Base-by-base conservation (phyloP, 129 eudicot species). In the Glebionis coronaria region DNA sequence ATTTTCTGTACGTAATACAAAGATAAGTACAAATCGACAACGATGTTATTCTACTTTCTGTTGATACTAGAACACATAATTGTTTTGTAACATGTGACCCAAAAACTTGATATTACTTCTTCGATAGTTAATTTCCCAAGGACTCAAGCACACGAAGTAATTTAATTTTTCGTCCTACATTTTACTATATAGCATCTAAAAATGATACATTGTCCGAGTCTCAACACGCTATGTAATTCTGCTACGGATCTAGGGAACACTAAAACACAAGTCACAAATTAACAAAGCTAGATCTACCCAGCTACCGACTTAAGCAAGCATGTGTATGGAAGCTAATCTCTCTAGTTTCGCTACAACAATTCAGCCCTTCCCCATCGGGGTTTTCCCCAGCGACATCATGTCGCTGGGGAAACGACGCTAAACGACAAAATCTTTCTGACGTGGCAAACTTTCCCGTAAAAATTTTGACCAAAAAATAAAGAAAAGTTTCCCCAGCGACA, bases 171-270 rank as follows among this genome's bases (percentile, higher is more conserved):
- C 7, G 54, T 49, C 54, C 53, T 13, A 1, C 18, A 13, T 12
- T 3, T 49, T 3, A 49, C 9, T 49, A 49, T 49, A 12, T 15
- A 29, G 40, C 44, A 59, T 59, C 64, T 59, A 29, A 58, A 5
- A 58, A 28, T 44, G 14, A 12, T 3, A 59, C 29, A 9, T 9
- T 13, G 13, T 52, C 1, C n/a, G 15, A 52, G 8, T 3, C 35
- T 3, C 4, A 29, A 29, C 38, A 31, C 1, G 40, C 20, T 53
- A 53, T n/a, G 5, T 53, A 52, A 9, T 61, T 61, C n/a, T 61
- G 66, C 13, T 61, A 35, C 4, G 4, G n/a, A 61, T 61, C 44
- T 61, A 15, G 66, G 66, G 66, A 61, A 61, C 66, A 61, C 5
- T 13, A 60, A 29, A 6, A 60, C 38, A 60, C 46, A 29, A 0